Evolutionary conservation across 352 stramenopile genomes (phyloP), one percentile per base, ranked within the genome.

Genomic region (Hyaloperonospora brassicae): DNA sequence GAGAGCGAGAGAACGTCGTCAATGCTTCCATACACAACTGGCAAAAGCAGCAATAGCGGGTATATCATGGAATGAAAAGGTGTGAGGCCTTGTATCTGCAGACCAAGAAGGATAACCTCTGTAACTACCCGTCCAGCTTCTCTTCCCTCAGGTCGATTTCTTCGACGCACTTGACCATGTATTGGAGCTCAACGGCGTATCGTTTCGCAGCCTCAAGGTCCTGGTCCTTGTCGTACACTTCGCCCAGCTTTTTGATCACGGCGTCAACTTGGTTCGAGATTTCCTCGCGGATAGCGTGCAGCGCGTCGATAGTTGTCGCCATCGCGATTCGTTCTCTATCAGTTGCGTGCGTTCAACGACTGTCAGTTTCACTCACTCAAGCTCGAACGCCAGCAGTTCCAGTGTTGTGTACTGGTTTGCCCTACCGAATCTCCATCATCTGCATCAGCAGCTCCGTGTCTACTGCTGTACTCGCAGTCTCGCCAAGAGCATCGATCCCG

Each of bases 81-180:
- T n/a, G n/a, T n/a, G 34, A 39, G 12, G 12, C 34, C 7, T 39
- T 39, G n/a, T n/a, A n/a, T n/a, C n/a, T n/a, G n/a, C n/a, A n/a
- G n/a, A n/a, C n/a, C n/a, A n/a, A n/a, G n/a, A n/a, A n/a, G n/a
- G n/a, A n/a, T n/a, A 39, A 7, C 7, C 10, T 42, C 7, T 40
- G 50, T 55, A 58, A 66, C n/a, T 64, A 69, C 9, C 53, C 75
- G 36, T 92, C 77, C 40, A 90, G 62, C 57, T 85, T 68, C 47
- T 93, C 84, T 63, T 93, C 79, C 42, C 68, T 77, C 25, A 65
- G 59, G 35, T 90, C 76, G 31, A 90, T 85, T 55, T 89, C 84
- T 64, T 91, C 79, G 45, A 72, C 77, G 52, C 82, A 89, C 62
- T 91, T 93, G 53, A 89, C 72, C 76, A 93, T 84, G 59, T 93